Evolutionary conservation across 495 filamentous ascomycete genomes (phyloP), one percentile per base, ranked within the genome.

Genomic region (Thozetella sp.): DNA sequence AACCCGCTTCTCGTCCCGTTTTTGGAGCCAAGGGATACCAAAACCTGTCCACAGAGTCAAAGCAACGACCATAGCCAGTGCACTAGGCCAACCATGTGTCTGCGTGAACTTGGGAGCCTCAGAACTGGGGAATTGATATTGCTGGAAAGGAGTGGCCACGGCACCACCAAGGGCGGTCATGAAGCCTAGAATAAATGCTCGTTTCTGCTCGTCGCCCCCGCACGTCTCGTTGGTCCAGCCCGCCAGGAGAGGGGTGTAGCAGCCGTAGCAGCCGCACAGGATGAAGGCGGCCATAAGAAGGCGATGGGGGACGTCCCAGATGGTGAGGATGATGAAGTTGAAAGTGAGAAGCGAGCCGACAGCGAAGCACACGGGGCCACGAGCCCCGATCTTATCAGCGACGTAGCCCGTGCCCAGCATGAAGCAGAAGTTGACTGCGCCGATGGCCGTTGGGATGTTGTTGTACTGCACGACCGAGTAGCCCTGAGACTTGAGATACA

Each of bases 261-360:
- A 48, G n/a, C 43, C 43, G n/a, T 48, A 48, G 43, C 43, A 48
- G n/a, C 43, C 43, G n/a, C 43, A 48, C n/a, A 48, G 43, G 20
- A 48, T 48, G 20, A 48, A 48, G 6, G n/a, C 43, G 9, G 43
- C 43, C 43, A 48, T 48, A 10, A 48, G n/a, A 9, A 48, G 43
- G 6, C 43, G 11, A n/a, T 48, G 43, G n/a, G 43, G 43, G 9
- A 48, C 43, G n/a, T 48, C n/a, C 43, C 43, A 48, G 43, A 48
- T n/a, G n/a, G 43, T 48, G 43, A 48, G 43, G 43, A 48, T 48
- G n/a, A 48, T 48, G 43, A 10, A 48, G 43, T 48, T 48, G 43
- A 48, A 48, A n/a, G n/a, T 48, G 9, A 48, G n/a, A 10, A 48
- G 43, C 9, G 9, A 48, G n/a, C 43, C 43, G 3, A 48, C 43